Evolutionary conservation across 2,329 filamentous ascomycete species (phyloP).

Genomic region (Emmonsia crescens): DNA sequence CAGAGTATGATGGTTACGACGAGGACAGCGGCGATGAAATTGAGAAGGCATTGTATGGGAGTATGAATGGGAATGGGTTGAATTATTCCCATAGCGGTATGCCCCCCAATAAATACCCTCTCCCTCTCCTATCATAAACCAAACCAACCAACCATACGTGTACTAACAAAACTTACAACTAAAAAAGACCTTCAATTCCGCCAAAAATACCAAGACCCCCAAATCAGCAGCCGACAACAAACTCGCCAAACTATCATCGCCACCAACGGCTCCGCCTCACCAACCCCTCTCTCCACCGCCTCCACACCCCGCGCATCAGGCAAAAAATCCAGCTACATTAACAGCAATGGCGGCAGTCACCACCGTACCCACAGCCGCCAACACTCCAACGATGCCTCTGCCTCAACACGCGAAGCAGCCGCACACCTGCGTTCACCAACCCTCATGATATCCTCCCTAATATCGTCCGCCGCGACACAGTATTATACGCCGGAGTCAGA

Average conservation of each 20-base stretch:
- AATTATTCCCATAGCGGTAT: background rate
- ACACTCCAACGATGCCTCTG: background rate
- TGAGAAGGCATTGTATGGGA: slow-evolving; percentile 31
- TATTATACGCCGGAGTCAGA: background rate
- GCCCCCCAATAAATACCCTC: background rate
- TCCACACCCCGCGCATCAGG: background rate
- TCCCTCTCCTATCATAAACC: background rate
- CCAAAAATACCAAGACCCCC: background rate
- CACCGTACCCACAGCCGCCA: background rate
- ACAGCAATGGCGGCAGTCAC: background rate
- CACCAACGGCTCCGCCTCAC: slow-evolving; percentile 5
- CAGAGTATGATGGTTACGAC: slow-evolving; percentile 16
- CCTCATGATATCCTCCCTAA: slow-evolving; percentile 1
- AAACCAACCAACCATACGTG: slow-evolving; percentile 12
- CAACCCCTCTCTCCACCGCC: background rate
- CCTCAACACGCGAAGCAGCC: background rate
- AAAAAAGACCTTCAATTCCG: slow-evolving; percentile 11
- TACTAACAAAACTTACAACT: slow-evolving; percentile 12
- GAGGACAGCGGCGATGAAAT: slow-evolving; percentile 31
- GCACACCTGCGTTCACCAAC: background rate
- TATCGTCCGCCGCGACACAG: slow-evolving; percentile 1
- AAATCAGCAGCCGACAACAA: slow-evolving; percentile 20
- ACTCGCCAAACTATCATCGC: slow-evolving; percentile 21
- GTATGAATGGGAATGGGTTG: slow-evolving; percentile 19
- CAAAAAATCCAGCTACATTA: background rate